A percentile compares a stretch with the other conserved stretches of the same genome.
These are phyloP conservation scores for Thraustotheca clavata DNA, from an alignment of 352 stramenopile species.

Conservation along the genomic window DNA sequence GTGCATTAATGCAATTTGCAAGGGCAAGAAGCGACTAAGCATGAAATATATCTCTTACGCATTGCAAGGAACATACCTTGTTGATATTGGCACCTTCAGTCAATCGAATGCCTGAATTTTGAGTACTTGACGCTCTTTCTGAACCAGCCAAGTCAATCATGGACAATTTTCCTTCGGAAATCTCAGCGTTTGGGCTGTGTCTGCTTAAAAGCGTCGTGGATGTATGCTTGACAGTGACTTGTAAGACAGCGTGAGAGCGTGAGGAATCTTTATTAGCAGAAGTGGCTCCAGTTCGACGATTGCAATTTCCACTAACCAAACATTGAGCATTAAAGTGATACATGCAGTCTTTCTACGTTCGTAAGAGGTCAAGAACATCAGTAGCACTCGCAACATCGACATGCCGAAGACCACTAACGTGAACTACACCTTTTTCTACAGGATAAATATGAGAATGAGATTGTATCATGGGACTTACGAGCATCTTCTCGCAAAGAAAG, in stretches of 20 bases:
- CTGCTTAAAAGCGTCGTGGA: slow-evolving; percentile 40
- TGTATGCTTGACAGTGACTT: slow-evolving; percentile 56
- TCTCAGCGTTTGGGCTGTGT: slow-evolving; percentile 39
- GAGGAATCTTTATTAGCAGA: slow-evolving; percentile 75
- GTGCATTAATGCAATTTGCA: slow-evolving; percentile 87
- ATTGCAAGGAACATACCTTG: slow-evolving; percentile 29
- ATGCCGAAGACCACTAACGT: slow-evolving; percentile 45
- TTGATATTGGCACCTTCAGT: slow-evolving; percentile 63
- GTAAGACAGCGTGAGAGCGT: slow-evolving; percentile 74
- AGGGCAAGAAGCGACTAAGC: slow-evolving; percentile 67
- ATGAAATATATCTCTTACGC: not conserved
- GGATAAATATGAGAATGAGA: not conserved
- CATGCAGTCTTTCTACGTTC: slow-evolving; percentile 26
- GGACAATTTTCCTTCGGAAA: slow-evolving; percentile 65
- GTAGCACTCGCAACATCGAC: slow-evolving; percentile 37
- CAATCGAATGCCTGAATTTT: slow-evolving; percentile 55
- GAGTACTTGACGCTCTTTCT: slow-evolving; percentile 67
- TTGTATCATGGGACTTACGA: slow-evolving; percentile 24
- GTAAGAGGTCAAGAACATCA: slow-evolving; percentile 40
- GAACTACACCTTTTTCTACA: slow-evolving; percentile 37
- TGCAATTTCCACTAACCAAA: slow-evolving; percentile 34
- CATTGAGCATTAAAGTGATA: not conserved
- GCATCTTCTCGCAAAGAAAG: slow-evolving; percentile 42
- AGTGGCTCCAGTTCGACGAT: slow-evolving; percentile 58
- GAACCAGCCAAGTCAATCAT: slow-evolving; percentile 79